Percentiles rank a stretch among this genome's conserved stretches.
Evolutionary conservation across 306 rosid species (phyloP).

Genomic region (Astragalus membranaceus): DNA sequence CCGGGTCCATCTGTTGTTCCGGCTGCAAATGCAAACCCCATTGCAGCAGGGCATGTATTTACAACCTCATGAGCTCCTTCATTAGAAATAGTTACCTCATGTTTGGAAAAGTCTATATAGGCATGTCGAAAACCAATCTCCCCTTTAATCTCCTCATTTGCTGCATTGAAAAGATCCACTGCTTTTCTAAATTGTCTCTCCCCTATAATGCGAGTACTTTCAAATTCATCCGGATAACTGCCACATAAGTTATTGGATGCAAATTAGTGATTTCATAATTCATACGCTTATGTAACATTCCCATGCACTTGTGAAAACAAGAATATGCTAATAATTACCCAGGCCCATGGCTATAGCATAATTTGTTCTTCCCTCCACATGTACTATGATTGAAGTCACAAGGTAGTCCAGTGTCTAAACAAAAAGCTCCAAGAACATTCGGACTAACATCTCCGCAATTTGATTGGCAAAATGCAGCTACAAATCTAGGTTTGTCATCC

Average conservation of each 20-base stretch:
- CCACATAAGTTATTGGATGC: constrained; percentile 13
- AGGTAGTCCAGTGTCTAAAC: constrained; percentile 79
- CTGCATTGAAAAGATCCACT: constrained; percentile 61
- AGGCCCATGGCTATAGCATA: constrained; percentile 88
- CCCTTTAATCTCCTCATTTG: constrained; percentile 63
- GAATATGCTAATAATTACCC: constrained; percentile 49
- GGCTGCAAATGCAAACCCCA: constrained; percentile 94
- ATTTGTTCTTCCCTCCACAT: constrained; percentile 79
- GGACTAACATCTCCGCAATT: constrained; percentile 98
- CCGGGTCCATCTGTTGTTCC: constrained; percentile 99
- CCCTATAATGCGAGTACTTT: constrained; percentile 87
- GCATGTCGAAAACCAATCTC: constrained; percentile 71
- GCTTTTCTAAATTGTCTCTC: constrained; percentile 83
- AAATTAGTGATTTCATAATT: constrained; percentile 17
- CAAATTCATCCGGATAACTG: constrained; percentile 94
- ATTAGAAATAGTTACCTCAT: constrained; percentile 53
- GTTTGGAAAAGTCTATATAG: constrained; percentile 68
- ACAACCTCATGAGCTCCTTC: constrained; percentile 47
- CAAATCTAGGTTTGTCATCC: constrained; percentile 62
- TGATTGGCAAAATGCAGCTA: constrained; percentile 89
- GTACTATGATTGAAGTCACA: constrained; percentile 97
- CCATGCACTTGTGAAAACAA: constrained; percentile 9
- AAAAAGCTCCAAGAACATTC: constrained; percentile 82
- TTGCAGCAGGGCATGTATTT: constrained; percentile 91
- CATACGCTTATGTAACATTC: neutral